phyloP scores from a whole-genome alignment of 805 yeast species.

The Candida boidinii region DNA sequence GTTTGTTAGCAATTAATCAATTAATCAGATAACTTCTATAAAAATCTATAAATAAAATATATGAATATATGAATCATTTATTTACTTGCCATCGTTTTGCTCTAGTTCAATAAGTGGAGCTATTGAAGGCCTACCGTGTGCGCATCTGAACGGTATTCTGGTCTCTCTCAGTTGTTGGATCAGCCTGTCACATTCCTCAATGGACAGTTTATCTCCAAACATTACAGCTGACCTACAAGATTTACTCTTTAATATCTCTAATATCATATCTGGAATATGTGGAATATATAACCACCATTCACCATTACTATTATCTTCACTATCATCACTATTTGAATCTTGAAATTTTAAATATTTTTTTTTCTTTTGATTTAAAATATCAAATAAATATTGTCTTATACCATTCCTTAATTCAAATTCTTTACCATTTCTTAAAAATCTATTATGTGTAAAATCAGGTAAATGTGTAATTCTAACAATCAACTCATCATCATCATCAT shows the following conservation, averaged over 20 bases:
- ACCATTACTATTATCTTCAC: neutral
- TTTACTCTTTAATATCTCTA: conserved; percentile 43
- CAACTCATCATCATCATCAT: neutral
- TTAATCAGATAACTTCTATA: too few relatives aligned
- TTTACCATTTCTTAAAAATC: conserved; percentile 2
- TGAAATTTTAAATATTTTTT: conserved; percentile 1
- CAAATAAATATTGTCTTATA: conserved; percentile 36
- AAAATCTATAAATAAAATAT: too few relatives aligned
- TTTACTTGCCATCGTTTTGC: too few relatives aligned
- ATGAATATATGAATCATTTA: too few relatives aligned
- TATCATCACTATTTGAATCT: too few relatives aligned
- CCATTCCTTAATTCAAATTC: conserved; percentile 24
- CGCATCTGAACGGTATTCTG: conserved; percentile 65
- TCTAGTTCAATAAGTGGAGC: too few relatives aligned
- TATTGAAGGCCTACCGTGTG: conserved; percentile 77
- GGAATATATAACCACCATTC: conserved; percentile 31
- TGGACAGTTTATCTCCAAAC: conserved; percentile 53
- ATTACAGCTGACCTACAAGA: conserved; percentile 66
- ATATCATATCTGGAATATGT: conserved; percentile 41
- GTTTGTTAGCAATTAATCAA: too few relatives aligned
- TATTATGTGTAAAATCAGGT: conserved; percentile 31
- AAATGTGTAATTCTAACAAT: conserved; percentile 28
- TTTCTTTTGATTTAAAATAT: conserved; percentile 28
- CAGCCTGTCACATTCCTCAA: conserved; percentile 34
- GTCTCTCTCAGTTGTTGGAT: conserved; percentile 38